These are phyloP conservation scores for Lagenidium sp. DNA, from an alignment of 352 stramenopile genomes.

Conservation along the genomic window DNA sequence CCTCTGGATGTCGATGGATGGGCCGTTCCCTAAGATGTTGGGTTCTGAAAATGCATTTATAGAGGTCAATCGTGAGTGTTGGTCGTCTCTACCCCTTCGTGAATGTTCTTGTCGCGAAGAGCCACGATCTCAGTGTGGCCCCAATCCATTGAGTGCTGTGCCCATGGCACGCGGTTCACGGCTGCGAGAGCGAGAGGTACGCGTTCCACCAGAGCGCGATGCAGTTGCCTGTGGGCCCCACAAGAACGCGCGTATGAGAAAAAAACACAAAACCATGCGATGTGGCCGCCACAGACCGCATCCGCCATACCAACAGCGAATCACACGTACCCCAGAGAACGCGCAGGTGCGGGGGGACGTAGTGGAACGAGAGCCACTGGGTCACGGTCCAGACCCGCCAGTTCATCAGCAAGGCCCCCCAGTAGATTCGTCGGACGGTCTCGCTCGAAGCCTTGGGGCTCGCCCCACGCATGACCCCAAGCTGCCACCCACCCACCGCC, in stretches of 20 bases:
- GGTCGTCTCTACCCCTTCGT: neutral
- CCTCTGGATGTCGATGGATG: too few relatives aligned
- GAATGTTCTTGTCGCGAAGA: slow-evolving; percentile 11
- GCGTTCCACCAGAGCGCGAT: slow-evolving; percentile 73
- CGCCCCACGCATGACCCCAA: slow-evolving; percentile 46
- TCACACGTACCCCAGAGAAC: slow-evolving; percentile 60
- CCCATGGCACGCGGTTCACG: slow-evolving; percentile 13
- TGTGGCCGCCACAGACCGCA: too few relatives aligned
- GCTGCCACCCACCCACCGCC: too few relatives aligned
- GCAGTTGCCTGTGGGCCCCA: slow-evolving; percentile 33
- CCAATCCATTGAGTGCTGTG: too few relatives aligned
- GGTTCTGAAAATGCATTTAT: too few relatives aligned
- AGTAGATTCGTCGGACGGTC: slow-evolving; percentile 37
- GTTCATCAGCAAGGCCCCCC: slow-evolving; percentile 53
- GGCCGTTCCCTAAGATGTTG: too few relatives aligned
- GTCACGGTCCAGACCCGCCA: slow-evolving; percentile 61
- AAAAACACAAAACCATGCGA: too few relatives aligned
- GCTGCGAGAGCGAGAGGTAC: slow-evolving; percentile 64
- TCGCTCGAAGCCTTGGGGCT: slow-evolving; percentile 32
- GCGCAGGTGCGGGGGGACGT: slow-evolving; percentile 56
- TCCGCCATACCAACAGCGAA: too few relatives aligned
- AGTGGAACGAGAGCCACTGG: slow-evolving; percentile 69
- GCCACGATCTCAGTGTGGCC: too few relatives aligned
- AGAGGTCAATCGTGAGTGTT: too few relatives aligned
- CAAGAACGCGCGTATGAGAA: too few relatives aligned